Conservation (phyloP, 169 alveolate genomes). For the Besnoitia besnoiti region DNA sequence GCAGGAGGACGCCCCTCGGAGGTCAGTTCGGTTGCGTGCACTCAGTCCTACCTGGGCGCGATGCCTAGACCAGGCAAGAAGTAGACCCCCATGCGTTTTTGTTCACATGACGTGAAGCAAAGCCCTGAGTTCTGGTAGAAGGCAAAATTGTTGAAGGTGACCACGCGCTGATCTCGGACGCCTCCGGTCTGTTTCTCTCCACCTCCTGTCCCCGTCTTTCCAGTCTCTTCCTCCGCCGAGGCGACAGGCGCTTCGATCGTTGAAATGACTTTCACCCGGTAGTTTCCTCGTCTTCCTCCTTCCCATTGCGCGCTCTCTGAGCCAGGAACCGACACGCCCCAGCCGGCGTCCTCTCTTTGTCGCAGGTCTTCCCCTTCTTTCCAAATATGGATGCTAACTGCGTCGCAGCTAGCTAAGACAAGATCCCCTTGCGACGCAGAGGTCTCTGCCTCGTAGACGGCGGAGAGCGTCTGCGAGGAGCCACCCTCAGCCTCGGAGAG, state of each 20-base stretch:
- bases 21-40: no score
- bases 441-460: background rate
- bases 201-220: background rate
- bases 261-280: background rate
- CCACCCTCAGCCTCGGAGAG: background rate
- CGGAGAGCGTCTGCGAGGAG: background rate
- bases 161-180: constrained; percentile 39
- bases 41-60: constrained; percentile 83
- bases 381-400: constrained; percentile 36
- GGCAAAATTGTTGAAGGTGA: background rate
- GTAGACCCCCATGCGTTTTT: constrained; percentile 88
- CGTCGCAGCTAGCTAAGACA: constrained; percentile 32
- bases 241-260: constrained; percentile 41
- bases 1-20: background rate
- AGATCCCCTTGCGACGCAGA: background rate
- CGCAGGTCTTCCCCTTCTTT: constrained; percentile 6
- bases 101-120: constrained; percentile 87
- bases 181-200: background rate
- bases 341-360: background rate
- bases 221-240: background rate
- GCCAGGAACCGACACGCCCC: background rate
- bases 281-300: background rate
- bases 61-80: constrained; percentile 90
- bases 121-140: constrained; percentile 84
- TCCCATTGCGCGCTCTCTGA: background rate